Evolutionary conservation across 2,329 filamentous ascomycete species (phyloP), one percentile per base, ranked within the genome.

Genomic region (Verticillium alfalfae): DNA sequence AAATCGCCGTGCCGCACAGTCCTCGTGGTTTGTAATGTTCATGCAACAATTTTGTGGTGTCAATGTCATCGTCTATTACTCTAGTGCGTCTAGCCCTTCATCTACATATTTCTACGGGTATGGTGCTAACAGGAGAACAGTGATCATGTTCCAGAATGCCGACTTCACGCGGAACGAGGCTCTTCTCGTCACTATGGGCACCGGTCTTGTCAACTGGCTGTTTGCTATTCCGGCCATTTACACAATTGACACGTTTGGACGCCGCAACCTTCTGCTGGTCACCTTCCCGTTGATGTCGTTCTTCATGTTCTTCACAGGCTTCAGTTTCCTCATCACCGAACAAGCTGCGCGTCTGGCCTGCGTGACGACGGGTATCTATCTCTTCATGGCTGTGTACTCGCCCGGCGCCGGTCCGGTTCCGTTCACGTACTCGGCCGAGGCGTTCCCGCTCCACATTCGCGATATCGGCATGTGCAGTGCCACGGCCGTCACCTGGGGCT

Each of bases 361-460:
- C n/a, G 69, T 79, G 10, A 73, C 74, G 2, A 63, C 71, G 0
- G 75, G 75, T 0, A 70, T 79, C 1, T 79, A 78, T 63, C 63
- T 77, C 5, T 79, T 79, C 60, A 75, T 74, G 65, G 71, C 73
- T 1, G 70, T 76, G 13, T 79, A 79, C 66, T 78, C 75, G 0
- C 81, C 82, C 0, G 83, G 84, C 16, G 81, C 84, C 57, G 84
- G 84, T 0, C 83, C 84, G 0, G 84, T 86, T 0, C 83, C 84
- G 0, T 86, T 86, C 65, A 86, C 83, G 0, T 86, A 86, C 68
- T 84, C 81, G 0, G 84, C 84, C 1, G 84, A 86, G 65, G 84
- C 82, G 0, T 86, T 85, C 65, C 83, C 84, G 0, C 71, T 86
- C 0, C 84, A 85, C 55, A 78, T 85, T 12, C 78, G 84, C 57